Base-by-base conservation (phyloP, 148 eudicot species). In the Spergularia marina region DNA sequence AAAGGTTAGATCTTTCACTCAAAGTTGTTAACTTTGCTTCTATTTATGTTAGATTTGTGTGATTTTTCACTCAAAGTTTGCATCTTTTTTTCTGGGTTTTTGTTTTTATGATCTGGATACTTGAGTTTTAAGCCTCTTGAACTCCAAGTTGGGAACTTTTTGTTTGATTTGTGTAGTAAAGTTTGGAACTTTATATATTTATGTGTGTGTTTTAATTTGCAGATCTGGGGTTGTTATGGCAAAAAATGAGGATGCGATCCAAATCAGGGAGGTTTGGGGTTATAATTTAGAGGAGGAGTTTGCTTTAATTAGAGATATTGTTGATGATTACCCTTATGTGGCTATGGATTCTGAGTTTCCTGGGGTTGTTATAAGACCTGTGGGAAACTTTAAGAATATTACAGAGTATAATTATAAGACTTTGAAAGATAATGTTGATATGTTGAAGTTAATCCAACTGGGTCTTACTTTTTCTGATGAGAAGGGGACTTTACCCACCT, bases 321-420 rank as follows among this genome's bases (percentile, higher is more conserved):
- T 84, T 56, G 86, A 84, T 73, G 77, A n/a, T 16, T 84, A 74
- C 20, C 86, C 84, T 81, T 84, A 81, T 81, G 82, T 81, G 49
- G 86, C 86, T 30, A 84, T 84, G 86, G 86, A 84, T 81, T 70
- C 86, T 6, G 86, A 84, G 84, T 84, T 84, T 66, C 84, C 86
- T 18, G 86, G 86, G 34, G 84, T 84, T 25, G 86, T 84, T 4
- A 75, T 78, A 2, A 10, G 86, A 34, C 86, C 86, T 0, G 84
- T 84, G 1, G 86, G 86, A 3, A 81, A 72, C 36, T 81, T 84
- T 2, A 78, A 84, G 82, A 78, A 81, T 39, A 84, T 81, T 11
- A 78, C 82, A 0, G 86, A 84, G 21, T 84, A 71, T 72, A 84
- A 84, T 65, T 84, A 84, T 15, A 81, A 78, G 74, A 78, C 84